A percentile compares a stretch with the other conserved stretches of the same genome.
These are phyloP conservation scores for Penicillium sp. DNA, from an alignment of 2,329 filamentous ascomycete genomes.

Conservation along the genomic window DNA sequence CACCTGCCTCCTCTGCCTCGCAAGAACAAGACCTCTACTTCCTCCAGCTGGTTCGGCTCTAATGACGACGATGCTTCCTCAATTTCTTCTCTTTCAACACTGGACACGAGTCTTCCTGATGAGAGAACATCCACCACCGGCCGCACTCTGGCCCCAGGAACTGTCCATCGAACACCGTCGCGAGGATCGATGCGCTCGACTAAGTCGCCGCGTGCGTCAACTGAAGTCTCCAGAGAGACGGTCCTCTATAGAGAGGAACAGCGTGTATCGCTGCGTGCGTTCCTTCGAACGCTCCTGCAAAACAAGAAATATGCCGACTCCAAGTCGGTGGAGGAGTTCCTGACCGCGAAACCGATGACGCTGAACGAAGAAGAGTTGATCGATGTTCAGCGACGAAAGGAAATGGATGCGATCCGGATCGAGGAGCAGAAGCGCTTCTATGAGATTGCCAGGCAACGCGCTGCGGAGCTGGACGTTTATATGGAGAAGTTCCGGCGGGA, in stretches of 20 bases:
- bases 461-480: constrained; percentile 89
- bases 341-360: constrained; percentile 67
- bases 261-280: constrained; percentile 84
- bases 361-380: constrained; percentile 76
- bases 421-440: constrained; percentile 94
- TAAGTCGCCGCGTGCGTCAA: constrained; percentile 33
- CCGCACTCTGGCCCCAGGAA: constrained; percentile 31
- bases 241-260: constrained; percentile 81
- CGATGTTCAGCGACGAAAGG: constrained; percentile 74
- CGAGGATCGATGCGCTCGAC: constrained; percentile 29
- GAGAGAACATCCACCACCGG: constrained; percentile 31
- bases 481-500: constrained; percentile 78
- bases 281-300: constrained; percentile 77
- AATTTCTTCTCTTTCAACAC: constrained; percentile 72
- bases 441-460: constrained; percentile 85
- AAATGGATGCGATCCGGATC: constrained; percentile 79
- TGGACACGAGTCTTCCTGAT: constrained; percentile 48
- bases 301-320: constrained; percentile 80
- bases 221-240: constrained; percentile 47
- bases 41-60: constrained; percentile 56
- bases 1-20: constrained; percentile 78
- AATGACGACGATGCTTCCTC: constrained; percentile 71
- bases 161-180: constrained; percentile 28
- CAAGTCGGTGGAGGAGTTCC: constrained; percentile 76
- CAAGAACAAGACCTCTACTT: constrained; percentile 81